Evolutionary conservation across 2,329 filamentous ascomycete species (phyloP), one percentile per base, ranked within the genome.

Genomic region (Torrubiella hemipterigena): DNA sequence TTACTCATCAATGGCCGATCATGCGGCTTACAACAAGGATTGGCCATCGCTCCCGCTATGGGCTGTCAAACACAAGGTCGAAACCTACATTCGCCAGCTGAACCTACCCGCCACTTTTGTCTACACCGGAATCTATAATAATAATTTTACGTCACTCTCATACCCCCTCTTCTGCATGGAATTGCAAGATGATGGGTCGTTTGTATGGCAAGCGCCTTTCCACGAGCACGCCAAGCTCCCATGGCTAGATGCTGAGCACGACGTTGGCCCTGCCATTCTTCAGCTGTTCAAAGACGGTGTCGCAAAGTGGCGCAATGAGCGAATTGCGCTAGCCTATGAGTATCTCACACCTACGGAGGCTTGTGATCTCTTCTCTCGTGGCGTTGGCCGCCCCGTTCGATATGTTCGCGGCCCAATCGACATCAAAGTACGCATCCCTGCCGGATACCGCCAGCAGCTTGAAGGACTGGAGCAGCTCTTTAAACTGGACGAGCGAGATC

Each of bases 81-180:
- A 96, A 57, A 81, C 91, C 33, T 93, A 96, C 54, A 72, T 95
- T 31, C 76, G 83, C 35, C 73, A 85, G 50, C 72, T 94, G 24
- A 77, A 77, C 8, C 66, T 95, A 9, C 84, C 84, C 0, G 77
- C 87, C 1, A 96, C 89, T 0, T 96, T 94, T 54, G 79, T 95
- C 42, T 95, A 95, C 56, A 85, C 87, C 8, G 91, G 89, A 37
- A 95, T 95, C 46, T 98, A 96, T 66, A 94, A 96, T 67, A 96
- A 96, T 59, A 96, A 98, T 54, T 98, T 96, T 58, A 96, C 89
- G 18, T 91, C 83, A 28, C 67, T 95, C 19, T 77, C 76, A 2
- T 96, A 94, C 50, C 91, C 91, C 2, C 68, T 96, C 4, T 96
- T 96, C 61, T 91, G 87, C 59, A 93, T 95, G 81, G 85, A 93